Evolutionary conservation across 2,329 filamentous ascomycete species (phyloP).

Genomic region (Ophiostoma sp.): DNA sequence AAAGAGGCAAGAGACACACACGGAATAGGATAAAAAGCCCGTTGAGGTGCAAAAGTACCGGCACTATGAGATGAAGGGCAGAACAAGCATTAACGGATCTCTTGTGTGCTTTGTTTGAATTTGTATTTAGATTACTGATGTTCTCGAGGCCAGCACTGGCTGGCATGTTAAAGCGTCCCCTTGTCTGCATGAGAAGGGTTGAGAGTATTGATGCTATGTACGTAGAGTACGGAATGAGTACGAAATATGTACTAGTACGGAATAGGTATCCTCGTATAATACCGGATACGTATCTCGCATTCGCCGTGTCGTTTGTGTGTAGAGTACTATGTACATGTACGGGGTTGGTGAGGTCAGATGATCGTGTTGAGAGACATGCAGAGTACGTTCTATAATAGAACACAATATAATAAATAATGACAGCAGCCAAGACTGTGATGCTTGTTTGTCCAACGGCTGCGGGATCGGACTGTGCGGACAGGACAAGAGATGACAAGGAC

Average conservation of each 20-base stretch:
- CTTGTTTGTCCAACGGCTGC: conserved; percentile 3
- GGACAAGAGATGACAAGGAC: neutral
- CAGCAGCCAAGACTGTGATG: neutral
- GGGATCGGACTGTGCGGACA: neutral
- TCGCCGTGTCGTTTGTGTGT: too few species aligned
- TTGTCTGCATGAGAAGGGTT: neutral
- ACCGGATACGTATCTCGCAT: too few species aligned
- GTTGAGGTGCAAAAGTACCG: neutral
- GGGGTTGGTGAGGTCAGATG: too few species aligned
- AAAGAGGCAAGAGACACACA: neutral
- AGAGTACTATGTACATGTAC: too few species aligned
- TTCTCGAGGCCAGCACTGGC: neutral
- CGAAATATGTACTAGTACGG: too few species aligned
- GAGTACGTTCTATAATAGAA: neutral
- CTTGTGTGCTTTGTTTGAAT: neutral
- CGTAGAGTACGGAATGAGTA: neutral
- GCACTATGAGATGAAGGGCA: neutral
- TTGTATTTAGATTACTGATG: neutral
- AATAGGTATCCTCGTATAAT: too few species aligned
- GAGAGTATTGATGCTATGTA: too few species aligned
- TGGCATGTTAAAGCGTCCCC: neutral
- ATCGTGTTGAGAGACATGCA: neutral
- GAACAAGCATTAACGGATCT: neutral
- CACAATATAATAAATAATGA: neutral
- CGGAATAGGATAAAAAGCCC: conserved; percentile 11